Evolutionary conservation across 2,329 filamentous ascomycete genomes (phyloP), one percentile per base, ranked within the genome.

Genomic region (Pyricularia pennisetigena): DNA sequence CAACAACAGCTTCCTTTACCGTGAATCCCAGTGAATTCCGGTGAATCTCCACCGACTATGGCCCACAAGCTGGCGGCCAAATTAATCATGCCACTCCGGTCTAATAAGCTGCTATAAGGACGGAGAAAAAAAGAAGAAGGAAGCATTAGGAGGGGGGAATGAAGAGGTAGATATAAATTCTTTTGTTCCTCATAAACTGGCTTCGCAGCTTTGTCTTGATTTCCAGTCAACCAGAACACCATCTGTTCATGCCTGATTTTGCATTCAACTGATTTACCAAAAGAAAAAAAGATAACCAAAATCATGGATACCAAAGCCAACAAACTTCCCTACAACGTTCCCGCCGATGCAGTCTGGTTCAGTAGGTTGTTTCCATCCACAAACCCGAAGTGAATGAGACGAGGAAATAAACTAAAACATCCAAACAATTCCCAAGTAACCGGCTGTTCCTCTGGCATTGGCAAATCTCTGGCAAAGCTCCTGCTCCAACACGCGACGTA

Each of bases 401-500:
- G 32, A 12, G 9, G 9, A 35, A 14, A 7, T 4, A 4, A 12
- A 66, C 16, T 41, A 67, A 29, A 29, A 67, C 35, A 41, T 20
- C 62, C 12, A 20, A 2, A 28, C 32, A 2, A n/a, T 32, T 23
- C 26, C 57, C 20, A 14, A 83, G 81, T 83, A 24, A 83, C 82
- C 49, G 82, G 83, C 20, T 83, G 81, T 71, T 84, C 83, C 0
- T 79, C 77, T 0, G 82, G 83, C 14, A 82, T 85, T 8, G 82
- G 82, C 61, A 74, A 74, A 35, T 75, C 75, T 0, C 72, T 84
- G 24, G 79, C 79, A 14, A 72, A 71, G 24, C 73, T 78, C 24
- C 72, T 83, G 59, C 75, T 79, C 12, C 75, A 70, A 68, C 77
- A 80, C 57, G 74, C 78, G 0, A 72, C 69, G 29, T 76, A 82